phyloP scores from a whole-genome alignment of 768 basidiomycete genomes.

The Boletus bicolor region DNA sequence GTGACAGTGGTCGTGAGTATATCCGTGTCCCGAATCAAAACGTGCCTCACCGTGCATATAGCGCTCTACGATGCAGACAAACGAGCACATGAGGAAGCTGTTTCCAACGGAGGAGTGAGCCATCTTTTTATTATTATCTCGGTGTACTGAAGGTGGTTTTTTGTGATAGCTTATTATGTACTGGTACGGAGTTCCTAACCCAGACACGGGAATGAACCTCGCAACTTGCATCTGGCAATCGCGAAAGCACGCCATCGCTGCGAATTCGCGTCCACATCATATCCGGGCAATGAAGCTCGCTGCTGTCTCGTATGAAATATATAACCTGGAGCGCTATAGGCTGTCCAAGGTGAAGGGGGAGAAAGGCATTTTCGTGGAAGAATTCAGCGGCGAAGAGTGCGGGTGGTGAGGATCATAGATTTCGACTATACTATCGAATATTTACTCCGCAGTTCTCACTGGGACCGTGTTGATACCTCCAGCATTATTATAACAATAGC shows the following conservation, averaged over 20 bases:
- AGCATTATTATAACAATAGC: not conserved
- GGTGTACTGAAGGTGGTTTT: conserved; percentile 1
- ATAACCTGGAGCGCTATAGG: conserved; percentile 72
- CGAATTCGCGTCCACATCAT: conserved; percentile 78
- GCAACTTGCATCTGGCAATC: conserved; percentile 97
- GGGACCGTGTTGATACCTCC: not conserved
- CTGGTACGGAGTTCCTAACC: conserved; percentile 88
- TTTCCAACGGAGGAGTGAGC: conserved; percentile 79
- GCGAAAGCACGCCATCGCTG: conserved; percentile 76
- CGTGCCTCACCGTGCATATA: conserved; percentile 27
- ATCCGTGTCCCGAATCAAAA: not conserved
- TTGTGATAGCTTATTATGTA: conserved; percentile 71
- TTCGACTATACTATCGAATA: not conserved
- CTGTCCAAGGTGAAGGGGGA: conserved; percentile 66
- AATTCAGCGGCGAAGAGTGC: conserved; percentile 61
- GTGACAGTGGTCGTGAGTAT: conserved; percentile 60
- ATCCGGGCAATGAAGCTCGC: conserved; percentile 81
- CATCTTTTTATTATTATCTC: not conserved
- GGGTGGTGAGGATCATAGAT: conserved; percentile 51
- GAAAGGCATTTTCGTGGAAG: conserved; percentile 51
- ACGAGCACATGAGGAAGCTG: conserved; percentile 89
- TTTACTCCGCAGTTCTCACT: conserved; percentile 1
- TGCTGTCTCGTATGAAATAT: conserved; percentile 70
- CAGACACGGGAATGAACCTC: conserved; percentile 75
- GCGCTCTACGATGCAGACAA: conserved; percentile 86